These are phyloP conservation scores for Crataegus laevigata DNA, from an alignment of 306 rosid species.

Conservation along the genomic window DNA sequence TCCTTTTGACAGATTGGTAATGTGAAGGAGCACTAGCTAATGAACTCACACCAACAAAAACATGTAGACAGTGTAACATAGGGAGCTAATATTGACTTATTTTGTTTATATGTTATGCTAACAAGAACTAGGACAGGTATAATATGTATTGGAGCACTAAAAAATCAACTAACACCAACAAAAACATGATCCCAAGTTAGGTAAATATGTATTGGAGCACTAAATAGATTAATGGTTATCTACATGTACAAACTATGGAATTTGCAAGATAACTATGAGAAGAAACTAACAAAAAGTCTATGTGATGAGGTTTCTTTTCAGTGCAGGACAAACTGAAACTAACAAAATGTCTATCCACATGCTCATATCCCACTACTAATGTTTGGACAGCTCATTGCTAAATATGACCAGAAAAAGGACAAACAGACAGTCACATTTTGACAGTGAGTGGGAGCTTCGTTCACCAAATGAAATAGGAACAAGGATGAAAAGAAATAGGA, in stretches of 20 bases:
- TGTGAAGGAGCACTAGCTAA: too few species aligned
- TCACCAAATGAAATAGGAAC: too few species aligned
- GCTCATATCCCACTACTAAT: constrained; percentile 16
- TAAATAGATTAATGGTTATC: neutral
- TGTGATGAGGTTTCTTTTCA: neutral
- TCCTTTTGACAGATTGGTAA: too few species aligned
- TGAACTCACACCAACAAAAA: too few species aligned
- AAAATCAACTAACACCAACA: too few species aligned
- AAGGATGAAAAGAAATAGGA: too few species aligned
- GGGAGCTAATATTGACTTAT: too few species aligned
- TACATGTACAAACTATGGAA: neutral
- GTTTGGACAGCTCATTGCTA: neutral
- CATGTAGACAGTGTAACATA: too few species aligned
- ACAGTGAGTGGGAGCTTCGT: neutral
- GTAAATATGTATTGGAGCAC: constrained; percentile 6
- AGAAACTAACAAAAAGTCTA: neutral
- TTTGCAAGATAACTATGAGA: neutral
- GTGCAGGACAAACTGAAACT: too few species aligned
- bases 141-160: too few species aligned
- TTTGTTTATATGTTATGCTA: too few species aligned
- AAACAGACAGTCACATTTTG: constrained; percentile 5
- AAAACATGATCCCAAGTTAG: neutral
- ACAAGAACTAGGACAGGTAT: neutral
- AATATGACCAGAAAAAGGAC: constrained; percentile 11
- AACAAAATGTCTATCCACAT: neutral